Base-by-base conservation (phyloP, 1,139 yeast genomes). In the Zygosaccharomyces pseudobailii region DNA sequence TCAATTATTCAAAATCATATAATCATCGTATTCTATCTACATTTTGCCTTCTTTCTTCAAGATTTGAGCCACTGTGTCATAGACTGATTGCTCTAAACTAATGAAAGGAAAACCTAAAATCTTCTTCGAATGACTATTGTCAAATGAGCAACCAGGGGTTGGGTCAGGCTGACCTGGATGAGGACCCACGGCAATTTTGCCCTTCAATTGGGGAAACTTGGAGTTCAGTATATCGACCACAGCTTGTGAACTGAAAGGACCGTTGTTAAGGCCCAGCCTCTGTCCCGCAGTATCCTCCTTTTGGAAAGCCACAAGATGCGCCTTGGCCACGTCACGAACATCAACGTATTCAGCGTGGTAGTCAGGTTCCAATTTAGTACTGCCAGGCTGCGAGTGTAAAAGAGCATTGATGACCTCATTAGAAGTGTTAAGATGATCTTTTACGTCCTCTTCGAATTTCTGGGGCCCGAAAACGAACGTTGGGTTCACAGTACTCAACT, bases 321-420 rank as follows among this genome's bases (percentile, higher is more conserved):
- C 79, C 50, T 56, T 60, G 4, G 82, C 80, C 7, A 75, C 75
- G 53, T 78, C 81, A 48, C 82, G 68, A 2, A 78, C 83, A 57
- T 79, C 82, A 30, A 75, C 69, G 54, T 46, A 71, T 6, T 47
- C 47, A n/a, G 45, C 42, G n/a, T 38, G 42, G 30, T 40, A 30
- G 21, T 40, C 45, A 36, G 30, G 30, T 21, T 48, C 49, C 6
- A 46, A 30, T 24, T 42, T 31, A 19, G 46, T 45, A 6, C 21
- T 22, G 17, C 45, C 48, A 9, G 52, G 48, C 54, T 58, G 38
- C 10, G 57, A 42, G 8, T 49, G 48, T 24, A 56, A 36, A 6
- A 69, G 27, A 9, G 45, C 37, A 36, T 65, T 63, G 42, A 72
- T 56, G 6, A 67, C 39, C 48, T 70, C 69, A 31, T 69, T 61